phyloP scores from a whole-genome alignment of 2,329 filamentous ascomycete genomes.

The Fusarium verrucosum region DNA sequence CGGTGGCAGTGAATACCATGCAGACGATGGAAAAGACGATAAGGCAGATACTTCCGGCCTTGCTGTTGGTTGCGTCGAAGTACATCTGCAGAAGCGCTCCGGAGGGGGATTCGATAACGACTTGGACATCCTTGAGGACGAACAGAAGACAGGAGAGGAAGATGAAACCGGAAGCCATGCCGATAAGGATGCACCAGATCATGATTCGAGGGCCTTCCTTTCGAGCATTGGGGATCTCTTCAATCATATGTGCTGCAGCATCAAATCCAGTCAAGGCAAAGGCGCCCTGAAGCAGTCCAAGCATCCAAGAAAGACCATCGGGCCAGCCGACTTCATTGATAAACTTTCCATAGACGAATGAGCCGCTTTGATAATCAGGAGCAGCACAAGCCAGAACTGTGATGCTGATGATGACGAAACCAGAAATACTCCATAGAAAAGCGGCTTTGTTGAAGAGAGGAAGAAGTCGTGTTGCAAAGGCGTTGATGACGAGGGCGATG shows the following conservation, averaged over 20 bases:
- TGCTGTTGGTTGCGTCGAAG: conserved; percentile 69
- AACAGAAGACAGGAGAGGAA: conserved; percentile 73
- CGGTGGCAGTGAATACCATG: conserved; percentile 70
- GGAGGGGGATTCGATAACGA: conserved; percentile 63
- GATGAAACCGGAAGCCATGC: conserved; percentile 67
- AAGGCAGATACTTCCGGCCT: conserved; percentile 70
- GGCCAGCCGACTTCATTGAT: conserved; percentile 76
- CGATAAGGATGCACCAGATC: conserved; percentile 71
- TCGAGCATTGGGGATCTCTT: conserved; percentile 67
- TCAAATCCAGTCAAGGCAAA: conserved; percentile 61
- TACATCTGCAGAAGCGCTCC: conserved; percentile 72
- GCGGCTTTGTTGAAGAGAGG: conserved; percentile 74
- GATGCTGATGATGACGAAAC: conserved; percentile 75
- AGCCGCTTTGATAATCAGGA: conserved; percentile 69
- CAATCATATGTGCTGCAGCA: conserved; percentile 55
- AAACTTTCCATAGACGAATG: conserved; percentile 73
- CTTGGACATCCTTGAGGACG: conserved; percentile 66
- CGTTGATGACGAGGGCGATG: conserved; percentile 70
- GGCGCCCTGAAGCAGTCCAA: conserved; percentile 63
- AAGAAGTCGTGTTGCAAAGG: conserved; percentile 65
- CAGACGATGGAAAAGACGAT: conserved; percentile 73
- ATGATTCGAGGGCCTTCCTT: conserved; percentile 72
- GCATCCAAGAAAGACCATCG: conserved; percentile 68
- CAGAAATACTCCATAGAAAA: conserved; percentile 75
- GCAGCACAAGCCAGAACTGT: conserved; percentile 73